Evolutionary conservation across 1,139 yeast genomes (phyloP).

Genomic region (Geotrichum citri-aurantii): DNA sequence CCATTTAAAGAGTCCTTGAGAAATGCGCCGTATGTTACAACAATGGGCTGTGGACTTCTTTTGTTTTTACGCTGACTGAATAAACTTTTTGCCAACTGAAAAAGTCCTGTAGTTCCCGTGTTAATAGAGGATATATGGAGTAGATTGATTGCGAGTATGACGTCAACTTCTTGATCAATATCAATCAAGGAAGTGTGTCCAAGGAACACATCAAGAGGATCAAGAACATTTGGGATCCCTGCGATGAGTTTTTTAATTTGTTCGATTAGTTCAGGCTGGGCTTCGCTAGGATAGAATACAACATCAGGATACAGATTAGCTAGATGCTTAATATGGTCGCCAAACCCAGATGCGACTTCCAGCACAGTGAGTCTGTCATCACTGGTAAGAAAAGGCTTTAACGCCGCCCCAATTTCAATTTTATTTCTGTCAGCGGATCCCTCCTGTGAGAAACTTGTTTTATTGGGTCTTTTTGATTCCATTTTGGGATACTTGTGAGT

Average conservation of each 20-base stretch:
- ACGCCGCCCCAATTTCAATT: background rate
- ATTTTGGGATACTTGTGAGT: background rate
- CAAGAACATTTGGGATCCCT: background rate
- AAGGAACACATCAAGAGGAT: background rate
- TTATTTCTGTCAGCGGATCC: conserved; percentile 8
- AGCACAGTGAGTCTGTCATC: background rate
- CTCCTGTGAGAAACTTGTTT: background rate
- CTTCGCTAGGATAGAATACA: conserved; percentile 7
- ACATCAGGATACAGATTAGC: conserved; percentile 2
- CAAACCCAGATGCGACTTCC: conserved; percentile 13
- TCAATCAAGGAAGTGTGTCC: background rate
- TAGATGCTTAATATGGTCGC: conserved; percentile 1
- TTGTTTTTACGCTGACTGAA: background rate
- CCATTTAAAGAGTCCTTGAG: background rate
- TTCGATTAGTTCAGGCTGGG: conserved; percentile 3
- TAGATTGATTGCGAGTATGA: conserved; percentile 8
- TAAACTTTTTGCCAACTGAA: background rate
- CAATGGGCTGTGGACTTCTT: background rate
- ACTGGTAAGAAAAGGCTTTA: background rate
- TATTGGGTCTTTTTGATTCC: background rate
- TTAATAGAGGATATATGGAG: conserved; percentile 8
- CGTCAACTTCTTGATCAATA: background rate
- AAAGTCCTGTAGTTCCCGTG: conserved; percentile 1
- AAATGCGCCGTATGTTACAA: conserved; percentile 6
- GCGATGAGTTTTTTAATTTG: background rate